Conservation (phyloP, 192 early-diverging fungal genomes). For the Coemansia furcata region DNA sequence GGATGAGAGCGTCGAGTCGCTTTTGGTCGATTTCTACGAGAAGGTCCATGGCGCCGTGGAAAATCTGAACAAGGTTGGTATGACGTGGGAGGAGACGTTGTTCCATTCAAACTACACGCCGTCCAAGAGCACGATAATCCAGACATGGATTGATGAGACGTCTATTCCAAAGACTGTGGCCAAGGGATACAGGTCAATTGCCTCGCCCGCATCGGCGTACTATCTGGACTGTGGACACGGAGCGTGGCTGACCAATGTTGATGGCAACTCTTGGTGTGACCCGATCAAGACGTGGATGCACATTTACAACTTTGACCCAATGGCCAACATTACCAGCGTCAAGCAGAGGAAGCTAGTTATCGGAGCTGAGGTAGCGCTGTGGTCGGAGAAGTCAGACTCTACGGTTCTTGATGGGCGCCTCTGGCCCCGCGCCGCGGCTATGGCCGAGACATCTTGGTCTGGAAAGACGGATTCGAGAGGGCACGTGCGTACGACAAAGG, state of each 20-base stretch:
- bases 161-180: constrained; percentile 58
- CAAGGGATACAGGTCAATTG: constrained; percentile 66
- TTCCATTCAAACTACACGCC: constrained; percentile 56
- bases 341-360: constrained; percentile 60
- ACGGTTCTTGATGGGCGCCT: constrained; percentile 59
- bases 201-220: constrained; percentile 60
- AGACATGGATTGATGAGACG: constrained; percentile 68
- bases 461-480: constrained; percentile 56
- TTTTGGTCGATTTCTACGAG: constrained; percentile 55
- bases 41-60: constrained; percentile 54
- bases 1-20: constrained; percentile 29
- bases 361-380: constrained; percentile 68
- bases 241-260: constrained; percentile 66
- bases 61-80: constrained; percentile 55
- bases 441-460: constrained; percentile 70
- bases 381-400: constrained; percentile 67
- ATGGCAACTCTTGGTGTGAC: constrained; percentile 70
- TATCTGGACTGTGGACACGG: constrained; percentile 81
- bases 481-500: constrained; percentile 55
- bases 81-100: constrained; percentile 82
- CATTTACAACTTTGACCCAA: constrained; percentile 66
- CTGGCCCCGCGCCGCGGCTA: constrained; percentile 69
- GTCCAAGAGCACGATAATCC: constrained; percentile 63
- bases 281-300: constrained; percentile 76
- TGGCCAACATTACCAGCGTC: constrained; percentile 53